Evolutionary conservation across 371 early-diverging fungal species (phyloP).

Genomic region (Mucor racemosus): DNA sequence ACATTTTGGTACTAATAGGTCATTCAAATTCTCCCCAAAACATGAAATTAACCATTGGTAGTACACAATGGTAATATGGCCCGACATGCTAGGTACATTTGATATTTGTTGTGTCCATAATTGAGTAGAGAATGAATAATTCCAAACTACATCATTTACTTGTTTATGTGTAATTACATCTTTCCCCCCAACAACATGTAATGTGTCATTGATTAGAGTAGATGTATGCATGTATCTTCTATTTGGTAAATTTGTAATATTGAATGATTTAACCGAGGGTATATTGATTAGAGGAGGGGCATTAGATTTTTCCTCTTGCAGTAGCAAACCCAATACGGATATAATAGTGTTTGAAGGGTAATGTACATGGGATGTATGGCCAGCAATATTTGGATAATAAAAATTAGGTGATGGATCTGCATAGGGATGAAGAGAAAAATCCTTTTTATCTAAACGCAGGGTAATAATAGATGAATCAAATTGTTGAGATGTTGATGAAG

Average conservation of each 20-base stretch:
- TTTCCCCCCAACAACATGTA: conserved; percentile 19
- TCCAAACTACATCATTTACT: conserved; percentile 14
- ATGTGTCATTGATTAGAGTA: neutral
- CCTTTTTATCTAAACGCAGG: conserved; percentile 13
- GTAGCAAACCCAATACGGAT: conserved; percentile 19
- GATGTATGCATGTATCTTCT: conserved; percentile 28
- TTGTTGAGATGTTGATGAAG: neutral
- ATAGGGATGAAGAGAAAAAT: conserved; percentile 13
- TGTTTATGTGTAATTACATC: neutral
- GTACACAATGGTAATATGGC: conserved; percentile 25
- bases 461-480: conserved; percentile 13
- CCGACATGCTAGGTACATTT: conserved; percentile 5
- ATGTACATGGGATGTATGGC: conserved; percentile 23
- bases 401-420: neutral
- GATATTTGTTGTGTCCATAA: neutral
- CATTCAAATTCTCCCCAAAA: conserved; percentile 20
- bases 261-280: neutral
- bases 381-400: conserved; percentile 3
- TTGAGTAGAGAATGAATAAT: conserved; percentile 5
- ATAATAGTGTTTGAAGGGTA: conserved; percentile 14
- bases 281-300: neutral
- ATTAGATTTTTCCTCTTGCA: neutral
- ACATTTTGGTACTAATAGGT: neutral
- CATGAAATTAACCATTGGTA: conserved; percentile 33
- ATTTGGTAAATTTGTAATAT: neutral